phyloP scores from a whole-genome alignment of 768 basidiomycete genomes.

The Lentinus brumalis region DNA sequence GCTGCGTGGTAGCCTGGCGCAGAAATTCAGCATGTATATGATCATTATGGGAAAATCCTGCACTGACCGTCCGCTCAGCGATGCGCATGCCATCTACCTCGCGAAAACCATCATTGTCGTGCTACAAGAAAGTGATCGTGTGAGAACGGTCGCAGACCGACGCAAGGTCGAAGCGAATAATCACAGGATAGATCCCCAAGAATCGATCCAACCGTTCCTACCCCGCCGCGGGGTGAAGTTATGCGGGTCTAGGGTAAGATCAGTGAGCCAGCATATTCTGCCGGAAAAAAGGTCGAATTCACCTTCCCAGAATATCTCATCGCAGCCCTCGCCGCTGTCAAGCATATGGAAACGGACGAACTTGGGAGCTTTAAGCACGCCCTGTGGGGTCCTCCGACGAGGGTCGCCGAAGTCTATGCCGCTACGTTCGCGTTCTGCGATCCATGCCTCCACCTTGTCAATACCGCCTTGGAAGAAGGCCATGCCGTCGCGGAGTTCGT shows the following conservation, averaged over 20 bases:
- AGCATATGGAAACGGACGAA: constrained; percentile 7
- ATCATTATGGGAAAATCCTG: background rate
- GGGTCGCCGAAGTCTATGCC: background rate
- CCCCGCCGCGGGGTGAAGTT: background rate
- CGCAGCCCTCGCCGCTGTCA: constrained; percentile 1
- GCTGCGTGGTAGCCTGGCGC: background rate
- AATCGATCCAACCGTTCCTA: background rate
- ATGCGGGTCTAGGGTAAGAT: background rate
- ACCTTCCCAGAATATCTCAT: constrained; percentile 19
- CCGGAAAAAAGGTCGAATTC: background rate
- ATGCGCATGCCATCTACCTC: background rate
- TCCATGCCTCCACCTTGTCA: too few species aligned
- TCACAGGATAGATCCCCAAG: constrained; percentile 12
- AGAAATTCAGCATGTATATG: background rate
- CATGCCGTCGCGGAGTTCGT: too few species aligned
- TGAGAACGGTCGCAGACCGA: background rate
- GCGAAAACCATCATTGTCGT: background rate
- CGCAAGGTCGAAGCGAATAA: background rate
- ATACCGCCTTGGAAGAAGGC: too few species aligned
- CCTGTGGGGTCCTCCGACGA: background rate
- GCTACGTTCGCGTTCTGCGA: background rate
- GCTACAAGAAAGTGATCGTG: background rate
- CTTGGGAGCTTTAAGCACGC: constrained; percentile 5
- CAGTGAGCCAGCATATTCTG: background rate
- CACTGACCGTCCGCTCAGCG: background rate